phyloP scores from a whole-genome alignment of 1,139 yeast species.

The Eremothecium gossypii region DNA sequence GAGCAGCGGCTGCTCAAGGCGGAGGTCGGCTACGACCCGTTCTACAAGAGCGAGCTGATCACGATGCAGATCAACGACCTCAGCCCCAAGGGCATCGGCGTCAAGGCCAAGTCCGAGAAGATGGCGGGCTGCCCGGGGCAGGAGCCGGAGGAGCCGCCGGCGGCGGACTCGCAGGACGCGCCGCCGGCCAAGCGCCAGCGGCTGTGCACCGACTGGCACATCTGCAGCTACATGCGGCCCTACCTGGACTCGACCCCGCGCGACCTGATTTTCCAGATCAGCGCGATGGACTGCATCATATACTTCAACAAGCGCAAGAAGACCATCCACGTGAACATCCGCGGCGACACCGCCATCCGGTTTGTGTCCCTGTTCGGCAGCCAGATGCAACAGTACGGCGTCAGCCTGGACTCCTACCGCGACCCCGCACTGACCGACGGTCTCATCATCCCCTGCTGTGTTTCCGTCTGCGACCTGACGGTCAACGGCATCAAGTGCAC shows the following conservation, averaged over 20 bases:
- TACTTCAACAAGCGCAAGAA: constrained; percentile 23
- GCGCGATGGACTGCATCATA: constrained; percentile 24
- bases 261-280: constrained; percentile 49
- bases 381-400: constrained; percentile 1
- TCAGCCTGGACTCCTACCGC: constrained; percentile 1
- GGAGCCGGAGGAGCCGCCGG: not conserved
- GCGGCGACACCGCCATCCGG: constrained; percentile 26
- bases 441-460: constrained; percentile 21
- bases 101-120: constrained; percentile 2
- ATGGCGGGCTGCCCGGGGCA: not conserved
- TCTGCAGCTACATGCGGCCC: constrained; percentile 47
- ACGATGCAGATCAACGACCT: constrained; percentile 44
- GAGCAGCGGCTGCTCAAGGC: constrained; percentile 62
- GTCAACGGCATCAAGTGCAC: constrained; percentile 21
- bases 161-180: not conserved
- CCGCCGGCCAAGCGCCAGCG: constrained; percentile 9
- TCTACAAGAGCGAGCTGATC: constrained; percentile 45
- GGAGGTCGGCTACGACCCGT: constrained; percentile 44
- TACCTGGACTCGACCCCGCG: constrained; percentile 43
- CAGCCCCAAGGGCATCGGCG: constrained; percentile 34
- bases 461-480: constrained; percentile 17
- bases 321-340: constrained; percentile 25
- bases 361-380: constrained; percentile 21
- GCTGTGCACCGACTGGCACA: constrained; percentile 14
- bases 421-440: constrained; percentile 6